Evolutionary conservation across 768 basidiomycete species (phyloP).

Genomic region (Gloeophyllum trabeum): DNA sequence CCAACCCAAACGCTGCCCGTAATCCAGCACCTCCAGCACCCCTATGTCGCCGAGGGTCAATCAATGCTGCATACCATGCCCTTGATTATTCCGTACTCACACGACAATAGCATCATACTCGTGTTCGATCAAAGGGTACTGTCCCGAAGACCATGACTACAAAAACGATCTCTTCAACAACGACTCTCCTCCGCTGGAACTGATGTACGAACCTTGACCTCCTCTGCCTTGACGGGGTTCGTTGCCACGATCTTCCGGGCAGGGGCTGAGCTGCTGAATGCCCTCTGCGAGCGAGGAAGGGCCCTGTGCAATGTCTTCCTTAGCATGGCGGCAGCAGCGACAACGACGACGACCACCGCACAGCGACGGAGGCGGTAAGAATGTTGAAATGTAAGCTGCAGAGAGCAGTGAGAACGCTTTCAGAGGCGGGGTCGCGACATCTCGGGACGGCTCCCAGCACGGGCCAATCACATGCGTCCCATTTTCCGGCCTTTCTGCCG

Average conservation of each 20-base stretch:
- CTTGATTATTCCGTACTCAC: conserved; percentile 35
- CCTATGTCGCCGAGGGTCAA: conserved; percentile 27
- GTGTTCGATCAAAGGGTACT: conserved; percentile 96
- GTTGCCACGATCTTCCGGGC: conserved; percentile 54
- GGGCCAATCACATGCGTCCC: conserved; percentile 9
- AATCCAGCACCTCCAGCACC: conserved; percentile 98
- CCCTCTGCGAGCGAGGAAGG: conserved; percentile 36
- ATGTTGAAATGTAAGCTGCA: no score
- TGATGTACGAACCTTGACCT: conserved; percentile 68
- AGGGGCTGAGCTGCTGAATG: conserved; percentile 57
- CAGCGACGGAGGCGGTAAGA: background rate
- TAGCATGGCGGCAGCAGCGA: conserved; percentile 36
- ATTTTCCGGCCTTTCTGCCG: conserved; percentile 1
- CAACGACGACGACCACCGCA: conserved; percentile 6
- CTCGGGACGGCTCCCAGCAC: background rate
- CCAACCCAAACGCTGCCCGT: conserved; percentile 95
- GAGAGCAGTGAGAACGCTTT: no score
- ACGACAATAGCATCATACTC: conserved; percentile 99
- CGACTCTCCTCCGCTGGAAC: no score
- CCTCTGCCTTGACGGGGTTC: conserved; percentile 69
- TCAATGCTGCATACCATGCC: background rate
- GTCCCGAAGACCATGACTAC: conserved; percentile 74
- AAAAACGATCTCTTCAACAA: conserved; percentile 2
- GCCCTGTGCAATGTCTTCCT: conserved; percentile 50
- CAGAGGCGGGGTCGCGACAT: background rate